A percentile compares a stretch with the other conserved stretches of the same genome.
Conservation (phyloP, 169 alveolate species). For the Eimeria falciformis region DNA sequence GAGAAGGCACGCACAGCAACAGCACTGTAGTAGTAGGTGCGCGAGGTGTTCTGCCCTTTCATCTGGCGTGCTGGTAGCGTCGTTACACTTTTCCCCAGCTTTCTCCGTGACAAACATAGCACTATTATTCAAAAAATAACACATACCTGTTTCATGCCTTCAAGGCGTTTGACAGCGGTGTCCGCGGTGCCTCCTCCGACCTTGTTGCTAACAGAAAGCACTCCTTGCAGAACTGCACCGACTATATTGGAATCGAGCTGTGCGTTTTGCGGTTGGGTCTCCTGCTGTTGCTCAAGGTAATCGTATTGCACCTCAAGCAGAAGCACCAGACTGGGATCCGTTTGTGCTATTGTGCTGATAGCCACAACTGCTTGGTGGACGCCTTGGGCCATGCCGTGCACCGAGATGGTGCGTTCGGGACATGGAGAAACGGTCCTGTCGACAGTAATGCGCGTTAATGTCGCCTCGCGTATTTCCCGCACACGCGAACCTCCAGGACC, state of each 20-base stretch:
- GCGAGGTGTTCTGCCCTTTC: no score
- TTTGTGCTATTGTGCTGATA: slow-evolving; percentile 55
- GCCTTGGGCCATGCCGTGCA: slow-evolving; percentile 74
- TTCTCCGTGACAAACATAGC: no score
- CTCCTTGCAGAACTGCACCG: slow-evolving; percentile 72
- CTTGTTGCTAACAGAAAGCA: slow-evolving; percentile 59
- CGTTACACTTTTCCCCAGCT: no score
- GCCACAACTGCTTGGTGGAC: slow-evolving; percentile 73
- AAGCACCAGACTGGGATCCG: slow-evolving; percentile 52
- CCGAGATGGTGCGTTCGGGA: slow-evolving; percentile 44
- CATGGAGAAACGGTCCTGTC: slow-evolving; percentile 29
- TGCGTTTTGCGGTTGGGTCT: slow-evolving; percentile 46
- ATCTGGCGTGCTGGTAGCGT: no score
- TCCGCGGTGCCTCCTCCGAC: slow-evolving; percentile 68
- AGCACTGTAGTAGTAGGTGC: no score
- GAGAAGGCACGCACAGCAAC: no score
- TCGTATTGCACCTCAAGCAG: slow-evolving; percentile 66
- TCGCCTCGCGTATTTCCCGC: slow-evolving; percentile 59
- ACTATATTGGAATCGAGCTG: slow-evolving; percentile 45
- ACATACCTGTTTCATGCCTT: slow-evolving; percentile 64
- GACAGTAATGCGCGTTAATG: slow-evolving; percentile 61
- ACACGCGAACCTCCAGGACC: slow-evolving; percentile 65
- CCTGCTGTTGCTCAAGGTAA: slow-evolving; percentile 49
- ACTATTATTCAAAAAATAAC: no score
- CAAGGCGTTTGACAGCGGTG: slow-evolving; percentile 44